Evolutionary conservation across 805 yeast species (phyloP), one percentile per base, ranked within the genome.

Genomic region (Clavispora asparagi): DNA sequence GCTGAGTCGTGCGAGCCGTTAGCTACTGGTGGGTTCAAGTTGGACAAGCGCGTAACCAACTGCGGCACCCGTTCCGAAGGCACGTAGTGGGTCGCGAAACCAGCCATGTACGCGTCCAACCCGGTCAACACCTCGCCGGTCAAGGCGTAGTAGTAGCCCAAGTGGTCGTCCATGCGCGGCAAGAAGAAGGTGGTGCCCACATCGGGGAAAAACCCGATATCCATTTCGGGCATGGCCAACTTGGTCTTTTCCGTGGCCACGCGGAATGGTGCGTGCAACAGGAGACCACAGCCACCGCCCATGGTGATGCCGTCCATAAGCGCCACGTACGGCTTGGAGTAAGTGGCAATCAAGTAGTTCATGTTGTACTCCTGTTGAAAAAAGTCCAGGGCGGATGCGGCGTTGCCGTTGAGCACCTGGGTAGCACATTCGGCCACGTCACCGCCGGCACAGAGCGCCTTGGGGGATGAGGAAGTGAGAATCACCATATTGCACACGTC

Each of bases 151-250:
- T 85, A 94, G 62, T 84, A 79, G 41, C 98, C 97, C 49, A 91
- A 69, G 55, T 87, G 81, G 43, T 87, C 88, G 57, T 88, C 90
- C 49, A 89, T 67, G 52, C 86, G 79, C 30, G 96, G 90, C 56
- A 94, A 71, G 67, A 90, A 91, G 68, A 88, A 92, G 10, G 95
- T 81, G 32, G 95, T 84, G 39, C 97, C 99, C 11, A 94, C 98
- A 65, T 94, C 99, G 17, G 96, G 95, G 68, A 88, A 87, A 65
- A 89, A 88, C 1, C 99, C 99, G 63, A 94, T 94, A 59, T 87
- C 90, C 76, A 95, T 86, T 68, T 94, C 98, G 8, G 99, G 98
- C 99, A 94, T 94, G 51, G 98, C 96, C 70, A 90, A 78, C 62
- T 83, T 77, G 10, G 98, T 91, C 57, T 79, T 78, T 58, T 92